Conservation (phyloP, 495 filamentous ascomycete genomes). For the Lentithecium fluviatile region DNA sequence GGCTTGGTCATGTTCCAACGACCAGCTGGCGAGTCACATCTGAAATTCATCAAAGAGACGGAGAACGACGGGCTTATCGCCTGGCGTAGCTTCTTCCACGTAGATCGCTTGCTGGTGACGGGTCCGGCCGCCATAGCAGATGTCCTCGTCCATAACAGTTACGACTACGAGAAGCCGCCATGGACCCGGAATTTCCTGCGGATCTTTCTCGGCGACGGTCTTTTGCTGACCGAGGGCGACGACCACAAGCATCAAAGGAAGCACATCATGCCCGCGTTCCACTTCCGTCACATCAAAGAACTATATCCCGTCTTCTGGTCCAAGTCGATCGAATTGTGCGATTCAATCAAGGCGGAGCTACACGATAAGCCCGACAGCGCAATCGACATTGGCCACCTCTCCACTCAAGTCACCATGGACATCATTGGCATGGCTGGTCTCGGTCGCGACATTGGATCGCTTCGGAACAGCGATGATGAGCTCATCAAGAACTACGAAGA, state of each 20-base stretch:
- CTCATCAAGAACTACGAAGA: slow-evolving; percentile 38
- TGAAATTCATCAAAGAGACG: slow-evolving; percentile 31
- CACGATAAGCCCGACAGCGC: slow-evolving; percentile 30
- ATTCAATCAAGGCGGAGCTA: slow-evolving; percentile 30
- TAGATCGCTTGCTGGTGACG: slow-evolving; percentile 34
- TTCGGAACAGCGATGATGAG: slow-evolving; percentile 37
- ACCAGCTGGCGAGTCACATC: slow-evolving; percentile 19
- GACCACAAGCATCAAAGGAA: slow-evolving; percentile 43
- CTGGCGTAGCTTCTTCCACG: slow-evolving; percentile 36
- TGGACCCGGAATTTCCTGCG: slow-evolving; percentile 41
- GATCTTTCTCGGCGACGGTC: slow-evolving; percentile 39
- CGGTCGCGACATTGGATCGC: slow-evolving; percentile 38
- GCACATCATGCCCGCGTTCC: slow-evolving; percentile 41
- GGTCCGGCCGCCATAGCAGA: slow-evolving; percentile 37
- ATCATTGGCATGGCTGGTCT: slow-evolving; percentile 42
- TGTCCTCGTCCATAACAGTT: slow-evolving; percentile 43
- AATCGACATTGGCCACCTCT: slow-evolving; percentile 37
- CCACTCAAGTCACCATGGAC: slow-evolving; percentile 41
- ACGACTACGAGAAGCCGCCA: slow-evolving; percentile 55
- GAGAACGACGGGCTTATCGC: slow-evolving; percentile 40
- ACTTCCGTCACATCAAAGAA: slow-evolving; percentile 42
- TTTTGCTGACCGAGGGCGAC: slow-evolving; percentile 42
- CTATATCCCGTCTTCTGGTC: slow-evolving; percentile 43
- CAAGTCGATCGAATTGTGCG: slow-evolving; percentile 49
- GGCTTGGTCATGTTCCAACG: slow-evolving; percentile 28